Percentiles rank a stretch among this genome's conserved stretches.
phyloP scores from a whole-genome alignment of 2,329 filamentous ascomycete genomes.

The Acrocalymma vagum region DNA sequence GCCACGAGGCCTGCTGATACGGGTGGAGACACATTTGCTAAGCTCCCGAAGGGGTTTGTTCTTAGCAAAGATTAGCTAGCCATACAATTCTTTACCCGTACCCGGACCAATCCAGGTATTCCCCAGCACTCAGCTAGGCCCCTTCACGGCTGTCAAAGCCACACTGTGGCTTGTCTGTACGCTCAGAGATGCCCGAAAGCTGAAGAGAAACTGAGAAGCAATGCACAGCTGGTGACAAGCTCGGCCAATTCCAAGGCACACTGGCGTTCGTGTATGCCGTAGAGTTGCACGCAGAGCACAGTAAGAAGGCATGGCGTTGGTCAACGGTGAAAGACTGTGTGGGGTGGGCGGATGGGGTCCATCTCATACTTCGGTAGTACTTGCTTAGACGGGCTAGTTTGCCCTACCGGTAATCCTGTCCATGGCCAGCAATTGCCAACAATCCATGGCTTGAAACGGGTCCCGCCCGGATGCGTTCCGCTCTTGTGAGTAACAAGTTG shows the following conservation, averaged over 20 bases:
- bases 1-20: constrained; percentile 27
- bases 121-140: too few relatives aligned
- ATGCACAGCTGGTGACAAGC: constrained; percentile 9
- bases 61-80: constrained; percentile 6
- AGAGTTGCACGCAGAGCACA: too few relatives aligned
- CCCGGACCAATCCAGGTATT: constrained; percentile 1
- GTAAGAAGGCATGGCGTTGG: constrained; percentile 22
- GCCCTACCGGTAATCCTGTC: too few relatives aligned
- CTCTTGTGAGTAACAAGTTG: too few relatives aligned
- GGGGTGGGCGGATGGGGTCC: constrained; percentile 32
- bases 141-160: constrained; percentile 20
- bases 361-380: constrained; percentile 38
- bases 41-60: constrained; percentile 32
- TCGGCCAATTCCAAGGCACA: constrained; percentile 15
- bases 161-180: constrained; percentile 5
- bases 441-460: too few relatives aligned
- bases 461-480: too few relatives aligned
- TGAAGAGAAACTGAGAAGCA: constrained; percentile 8
- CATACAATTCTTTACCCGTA: background rate
- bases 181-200: constrained; percentile 5
- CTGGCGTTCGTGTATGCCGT: constrained; percentile 6
- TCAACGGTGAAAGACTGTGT: constrained; percentile 36
- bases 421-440: too few relatives aligned
- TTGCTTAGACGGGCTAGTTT: constrained; percentile 27
- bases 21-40: constrained; percentile 38